These are phyloP conservation scores for Hemileccinum impolitum DNA, from an alignment of 768 basidiomycete genomes.

Conservation along the genomic window DNA sequence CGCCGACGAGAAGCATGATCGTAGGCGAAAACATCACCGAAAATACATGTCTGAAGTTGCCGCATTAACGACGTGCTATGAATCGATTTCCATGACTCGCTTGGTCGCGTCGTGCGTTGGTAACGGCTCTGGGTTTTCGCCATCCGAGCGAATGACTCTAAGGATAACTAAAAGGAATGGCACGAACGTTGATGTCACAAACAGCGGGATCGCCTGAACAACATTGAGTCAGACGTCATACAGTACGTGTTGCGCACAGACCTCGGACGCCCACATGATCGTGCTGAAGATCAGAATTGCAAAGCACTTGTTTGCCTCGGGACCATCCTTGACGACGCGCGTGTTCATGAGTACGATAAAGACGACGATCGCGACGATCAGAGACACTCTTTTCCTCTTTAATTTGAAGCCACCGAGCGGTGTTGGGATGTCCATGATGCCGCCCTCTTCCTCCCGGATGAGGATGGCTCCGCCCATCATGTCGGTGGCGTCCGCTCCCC, in stretches of 20 bases:
- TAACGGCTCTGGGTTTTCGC: slow-evolving; percentile 50
- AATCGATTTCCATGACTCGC: slow-evolving; percentile 39
- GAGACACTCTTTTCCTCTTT: slow-evolving; percentile 58
- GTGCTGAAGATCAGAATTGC: slow-evolving; percentile 89
- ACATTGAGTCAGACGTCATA: neutral
- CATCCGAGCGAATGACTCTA: slow-evolving; percentile 58
- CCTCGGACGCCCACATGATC: slow-evolving; percentile 96
- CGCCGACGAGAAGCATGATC: slow-evolving; percentile 96
- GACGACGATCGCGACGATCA: slow-evolving; percentile 52
- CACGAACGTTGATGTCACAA: slow-evolving; percentile 91
- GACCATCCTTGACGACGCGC: slow-evolving; percentile 49
- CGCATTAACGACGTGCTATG: neutral
- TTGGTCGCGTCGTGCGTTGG: slow-evolving; percentile 74
- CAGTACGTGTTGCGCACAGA: slow-evolving; percentile 23
- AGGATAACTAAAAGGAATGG: slow-evolving; percentile 87
- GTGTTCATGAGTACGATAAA: slow-evolving; percentile 63
- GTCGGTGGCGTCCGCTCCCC: slow-evolving; percentile 36
- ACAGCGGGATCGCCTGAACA: slow-evolving; percentile 88
- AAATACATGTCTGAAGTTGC: slow-evolving; percentile 68
- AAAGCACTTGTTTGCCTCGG: slow-evolving; percentile 83
- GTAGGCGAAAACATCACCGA: slow-evolving; percentile 96
- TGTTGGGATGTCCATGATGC: slow-evolving; percentile 47
- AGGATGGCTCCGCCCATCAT: slow-evolving; percentile 44
- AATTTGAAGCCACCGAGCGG: slow-evolving; percentile 65
- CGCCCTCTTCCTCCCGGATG: slow-evolving; percentile 38